A percentile compares a stretch with the other conserved stretches of the same genome.
Evolutionary conservation across 163 green algal species (phyloP).

Genomic region (Prototheca wickerhamii): DNA sequence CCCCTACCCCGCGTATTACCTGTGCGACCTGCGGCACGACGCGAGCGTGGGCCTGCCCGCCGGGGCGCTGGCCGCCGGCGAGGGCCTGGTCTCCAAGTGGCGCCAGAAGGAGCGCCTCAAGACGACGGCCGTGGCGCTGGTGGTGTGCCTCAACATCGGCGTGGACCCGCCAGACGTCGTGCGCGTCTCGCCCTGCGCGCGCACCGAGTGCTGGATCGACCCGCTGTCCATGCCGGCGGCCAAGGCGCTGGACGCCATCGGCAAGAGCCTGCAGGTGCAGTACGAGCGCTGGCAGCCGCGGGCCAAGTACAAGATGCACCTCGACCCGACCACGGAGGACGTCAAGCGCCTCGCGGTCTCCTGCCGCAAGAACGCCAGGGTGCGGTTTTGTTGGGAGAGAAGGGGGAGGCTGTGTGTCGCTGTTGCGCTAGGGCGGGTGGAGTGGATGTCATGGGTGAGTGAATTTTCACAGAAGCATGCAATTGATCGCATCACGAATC

Average conservation of each 20-base stretch:
- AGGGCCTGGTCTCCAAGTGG: slow-evolving; percentile 51
- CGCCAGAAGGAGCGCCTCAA: slow-evolving; percentile 91
- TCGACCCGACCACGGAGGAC: slow-evolving; percentile 96
- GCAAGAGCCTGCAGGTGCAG: slow-evolving; percentile 89
- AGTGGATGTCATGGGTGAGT: neutral
- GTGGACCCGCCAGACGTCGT: slow-evolving; percentile 97
- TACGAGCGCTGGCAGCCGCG: slow-evolving; percentile 98
- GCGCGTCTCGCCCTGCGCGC: slow-evolving; percentile 93
- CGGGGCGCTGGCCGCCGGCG: neutral
- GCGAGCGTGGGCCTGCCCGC: neutral
- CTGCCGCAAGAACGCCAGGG: slow-evolving; percentile 66
- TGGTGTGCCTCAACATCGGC: slow-evolving; percentile 98
- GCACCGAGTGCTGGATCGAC: slow-evolving; percentile 92
- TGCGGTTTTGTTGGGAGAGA: neutral
- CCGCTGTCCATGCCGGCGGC: slow-evolving; percentile 84
- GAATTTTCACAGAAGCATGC: neutral
- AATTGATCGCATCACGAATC: too few species aligned
- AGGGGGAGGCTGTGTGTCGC: slow-evolving; percentile 31
- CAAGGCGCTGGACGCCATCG: slow-evolving; percentile 91
- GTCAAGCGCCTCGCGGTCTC: slow-evolving; percentile 92
- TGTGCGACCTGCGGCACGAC: slow-evolving; percentile 23
- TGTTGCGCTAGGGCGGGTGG: neutral
- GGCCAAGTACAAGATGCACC: slow-evolving; percentile 92
- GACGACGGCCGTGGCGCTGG: slow-evolving; percentile 83
- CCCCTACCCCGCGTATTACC: neutral